Base-by-base conservation (phyloP, 1,284 basidiomycete species). In the Cerioporus squamosus region DNA sequence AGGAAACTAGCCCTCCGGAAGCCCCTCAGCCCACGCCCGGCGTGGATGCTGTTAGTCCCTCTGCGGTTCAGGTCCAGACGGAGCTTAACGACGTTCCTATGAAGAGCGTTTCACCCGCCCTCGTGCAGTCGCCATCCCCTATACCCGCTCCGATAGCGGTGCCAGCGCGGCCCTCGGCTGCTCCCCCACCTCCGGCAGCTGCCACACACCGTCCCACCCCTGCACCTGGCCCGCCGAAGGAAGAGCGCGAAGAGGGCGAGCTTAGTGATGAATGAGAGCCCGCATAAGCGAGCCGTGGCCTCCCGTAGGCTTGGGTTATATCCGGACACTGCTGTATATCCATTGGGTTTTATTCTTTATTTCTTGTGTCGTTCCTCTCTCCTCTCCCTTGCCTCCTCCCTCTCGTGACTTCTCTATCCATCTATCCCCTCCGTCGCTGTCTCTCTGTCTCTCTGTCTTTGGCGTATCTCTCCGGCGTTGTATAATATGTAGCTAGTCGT, bases 161-260 rank as follows among this genome's bases (percentile, higher is more conserved):
- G 4, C 5, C 40, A 17, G 29, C 39, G 14, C 31, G 26, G 22
- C 22, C 31, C 9, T 24, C 47, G 17, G 8, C 47, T 2, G 8
- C 14, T 5, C 53, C 31, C 3, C 20, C 1, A 3, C 44, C 38
- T 1, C 47, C 53, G 12, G 20, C 24, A 10, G 42, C 46, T 18
- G n/a, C 45, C 29, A 36, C 33, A 36, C 33, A 8, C n/a, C 40
- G 20, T 42, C 20, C 40, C n/a, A 42, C n/a, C 40, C 40, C 40
- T 36, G 33, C 40, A 42, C 1, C 40, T 22, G 15, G 55, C 18
- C 52, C 56, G 18, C 62, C 59, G 44, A 72, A 73, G 48, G 66
- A 70, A 49, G 68, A 71, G 53, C 78, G 77, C 58, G 79, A 80
- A 60, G 79, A 80, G 55, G 78, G 77, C 24, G 79, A 80, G 65